Base-by-base conservation (phyloP, 1,139 yeast genomes). In the Yamadazyma buinensis region DNA sequence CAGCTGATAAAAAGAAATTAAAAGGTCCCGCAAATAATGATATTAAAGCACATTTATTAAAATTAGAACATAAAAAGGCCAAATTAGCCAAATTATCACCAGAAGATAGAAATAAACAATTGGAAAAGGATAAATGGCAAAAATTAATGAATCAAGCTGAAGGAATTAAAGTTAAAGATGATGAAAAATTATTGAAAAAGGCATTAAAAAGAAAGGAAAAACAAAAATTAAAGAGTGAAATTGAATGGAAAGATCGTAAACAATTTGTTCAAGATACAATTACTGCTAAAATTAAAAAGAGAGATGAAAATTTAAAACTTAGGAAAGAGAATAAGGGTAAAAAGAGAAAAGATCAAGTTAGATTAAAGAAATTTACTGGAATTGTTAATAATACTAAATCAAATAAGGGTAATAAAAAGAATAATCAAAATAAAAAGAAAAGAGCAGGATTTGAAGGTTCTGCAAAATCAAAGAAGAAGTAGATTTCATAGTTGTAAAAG, bases 11-110 rank as follows among this genome's bases (percentile, higher is more conserved):
- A 42, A 73, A 69, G 43, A 74, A 72, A 47, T 75, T 71, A 56
- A 85, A 84, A 57, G 95, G 95, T 0, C 95, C 96, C 5, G 77
- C 96, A 1, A 81, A 80, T 54, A 81, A 80, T 44, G 97, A 92
- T 57, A 63, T 87, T 37, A 79, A 80, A 45, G 95, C 92, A 2
- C 97, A 92, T 60, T 67, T 92, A 46, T 72, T 71, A 46, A 77
- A 81, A 43, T 64, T 88, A 26, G 95, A 88, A 53, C 74, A 75
- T 42, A 85, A 85, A 59, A 84, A 84, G 53, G 72, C 72, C 23
- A 83, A 78, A 51, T 49, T 86, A 23, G 73, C 75, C 13, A 56
- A 64, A 30, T 60, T 87, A 53, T 80, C 80, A 39, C 77, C 75
- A 15, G 85, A 82, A 33, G 80, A 84, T 42, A 80, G 76, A 51